These are phyloP conservation scores for Russula sp. DNA, from an alignment of 768 basidiomycete genomes.

Conservation along the genomic window DNA sequence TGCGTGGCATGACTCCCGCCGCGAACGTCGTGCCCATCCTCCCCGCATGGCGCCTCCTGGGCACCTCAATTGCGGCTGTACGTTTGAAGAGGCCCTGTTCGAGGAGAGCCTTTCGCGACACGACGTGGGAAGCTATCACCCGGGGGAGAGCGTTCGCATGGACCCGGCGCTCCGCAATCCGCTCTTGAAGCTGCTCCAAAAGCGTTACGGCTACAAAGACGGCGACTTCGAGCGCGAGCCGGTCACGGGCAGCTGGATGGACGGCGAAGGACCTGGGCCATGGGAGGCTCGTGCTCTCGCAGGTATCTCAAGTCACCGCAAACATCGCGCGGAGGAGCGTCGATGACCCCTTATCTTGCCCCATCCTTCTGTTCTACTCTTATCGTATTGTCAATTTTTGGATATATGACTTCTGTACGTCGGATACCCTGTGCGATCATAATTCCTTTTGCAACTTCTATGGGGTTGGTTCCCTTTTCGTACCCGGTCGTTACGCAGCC, in stretches of 20 bases:
- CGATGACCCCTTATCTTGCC: slow-evolving; percentile 26
- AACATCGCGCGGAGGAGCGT: slow-evolving; percentile 36
- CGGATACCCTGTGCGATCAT: slow-evolving; percentile 17
- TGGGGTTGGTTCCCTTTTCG: background rate
- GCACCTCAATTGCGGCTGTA: slow-evolving; percentile 81
- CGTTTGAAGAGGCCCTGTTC: slow-evolving; percentile 78
- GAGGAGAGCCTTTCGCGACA: slow-evolving; percentile 80
- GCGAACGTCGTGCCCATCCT: slow-evolving; percentile 70
- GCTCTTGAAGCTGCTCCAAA: slow-evolving; percentile 61
- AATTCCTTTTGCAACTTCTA: background rate
- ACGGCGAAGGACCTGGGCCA: slow-evolving; percentile 52
- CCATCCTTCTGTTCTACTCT: slow-evolving; percentile 1
- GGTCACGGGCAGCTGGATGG: slow-evolving; percentile 57
- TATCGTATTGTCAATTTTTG: background rate
- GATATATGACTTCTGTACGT: slow-evolving; percentile 14
- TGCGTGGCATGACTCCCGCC: slow-evolving; percentile 85
- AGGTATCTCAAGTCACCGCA: slow-evolving; percentile 35
- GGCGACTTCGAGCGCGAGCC: slow-evolving; percentile 80
- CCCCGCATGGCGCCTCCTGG: slow-evolving; percentile 77
- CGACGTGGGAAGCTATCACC: slow-evolving; percentile 73
- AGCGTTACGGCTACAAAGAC: slow-evolving; percentile 73
- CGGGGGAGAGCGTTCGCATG: slow-evolving; percentile 84
- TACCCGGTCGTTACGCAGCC: slow-evolving; percentile 6
- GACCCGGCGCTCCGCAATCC: slow-evolving; percentile 82
- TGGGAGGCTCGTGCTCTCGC: slow-evolving; percentile 57